Evolutionary conservation across 768 basidiomycete genomes (phyloP), one percentile per base, ranked within the genome.

Genomic region (Kwoniella heveanensis): DNA sequence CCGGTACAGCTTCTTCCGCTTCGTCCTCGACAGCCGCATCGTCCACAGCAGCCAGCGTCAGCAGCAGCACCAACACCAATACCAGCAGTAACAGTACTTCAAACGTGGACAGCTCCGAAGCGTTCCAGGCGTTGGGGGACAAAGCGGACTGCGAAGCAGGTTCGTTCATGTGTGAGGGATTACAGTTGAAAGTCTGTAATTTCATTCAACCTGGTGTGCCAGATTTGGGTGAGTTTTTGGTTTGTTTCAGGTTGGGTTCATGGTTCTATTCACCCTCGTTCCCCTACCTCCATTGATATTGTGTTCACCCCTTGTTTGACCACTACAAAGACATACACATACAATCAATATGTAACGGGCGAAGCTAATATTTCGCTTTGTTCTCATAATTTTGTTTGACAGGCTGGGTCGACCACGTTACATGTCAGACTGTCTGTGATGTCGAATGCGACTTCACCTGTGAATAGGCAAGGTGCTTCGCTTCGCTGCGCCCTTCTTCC

Each of bases 111-210:
- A 29, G 32, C 17, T 27, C 15, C 22, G 25, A 12, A 25, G 47
- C 26, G n/a, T 57, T 21, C 55, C 55, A 44, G 24, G 22, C 25
- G 46, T 24, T 8, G 55, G 39, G 39, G 3, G 10, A 57, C 27
- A 46, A 57, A 29, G 26, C 36, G 10, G 55, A 47, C 15, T 57
- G 55, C 22, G 55, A 57, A 19, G 15, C 30, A 5, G 55, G 55
- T 17, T 27, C 24, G 8, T 57, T 46, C 29, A 26, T 46, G 15
- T 57, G 55, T 29, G n/a, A 57, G 24, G 55, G 46, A 1, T 29
- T 57, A 21, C n/a, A 57, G n/a, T 48, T 57, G 55, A 57, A 46
- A 7, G 47, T 57, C 26, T 57, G 55, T 19, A 46, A 46, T 8
- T 25, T 46, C 22, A 57, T 57, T 29, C 55, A 57, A 30, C 24